phyloP scores from a whole-genome alignment of 805 yeast genomes.

The Candida corydali region DNA sequence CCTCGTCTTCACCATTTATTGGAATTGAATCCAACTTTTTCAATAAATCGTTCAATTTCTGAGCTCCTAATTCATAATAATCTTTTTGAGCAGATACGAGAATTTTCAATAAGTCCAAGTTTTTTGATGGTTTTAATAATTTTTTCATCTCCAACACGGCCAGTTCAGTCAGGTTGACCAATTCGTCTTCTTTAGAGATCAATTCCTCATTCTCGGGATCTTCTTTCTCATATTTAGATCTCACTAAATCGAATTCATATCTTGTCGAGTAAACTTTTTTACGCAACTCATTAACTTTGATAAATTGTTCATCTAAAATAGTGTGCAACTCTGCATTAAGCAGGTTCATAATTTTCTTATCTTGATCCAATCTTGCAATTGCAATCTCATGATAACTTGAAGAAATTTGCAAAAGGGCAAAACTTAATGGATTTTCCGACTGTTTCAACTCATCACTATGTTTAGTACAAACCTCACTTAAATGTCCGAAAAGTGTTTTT shows the following conservation, averaged over 20 bases:
- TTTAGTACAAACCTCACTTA: slow-evolving; percentile 51
- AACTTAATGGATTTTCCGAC: slow-evolving; percentile 46
- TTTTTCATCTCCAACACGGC: slow-evolving; percentile 80
- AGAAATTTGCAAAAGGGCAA: slow-evolving; percentile 51
- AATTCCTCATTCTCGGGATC: slow-evolving; percentile 51
- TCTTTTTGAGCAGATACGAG: slow-evolving; percentile 67
- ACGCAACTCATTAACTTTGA: slow-evolving; percentile 56
- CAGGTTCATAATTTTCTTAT: slow-evolving; percentile 53
- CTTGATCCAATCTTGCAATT: slow-evolving; percentile 66
- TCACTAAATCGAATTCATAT: slow-evolving; percentile 62
- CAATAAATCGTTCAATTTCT: slow-evolving; percentile 29
- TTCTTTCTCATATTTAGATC: slow-evolving; percentile 46
- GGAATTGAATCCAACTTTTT: slow-evolving; percentile 31
- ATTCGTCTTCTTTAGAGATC: slow-evolving; percentile 66
- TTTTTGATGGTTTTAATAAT: slow-evolving; percentile 63
- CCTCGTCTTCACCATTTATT: slow-evolving; percentile 34
- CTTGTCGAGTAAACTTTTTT: slow-evolving; percentile 68
- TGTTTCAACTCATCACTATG: slow-evolving; percentile 46
- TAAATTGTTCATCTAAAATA: slow-evolving; percentile 54
- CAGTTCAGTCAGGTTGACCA: slow-evolving; percentile 70
- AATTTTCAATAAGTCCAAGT: slow-evolving; percentile 59
- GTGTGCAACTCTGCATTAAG: slow-evolving; percentile 55
- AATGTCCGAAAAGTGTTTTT: slow-evolving; percentile 71
- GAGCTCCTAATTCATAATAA: slow-evolving; percentile 35
- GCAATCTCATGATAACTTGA: slow-evolving; percentile 62